Conservation (phyloP, 2,329 filamentous ascomycete species). For the Emergomyces orientalis region DNA sequence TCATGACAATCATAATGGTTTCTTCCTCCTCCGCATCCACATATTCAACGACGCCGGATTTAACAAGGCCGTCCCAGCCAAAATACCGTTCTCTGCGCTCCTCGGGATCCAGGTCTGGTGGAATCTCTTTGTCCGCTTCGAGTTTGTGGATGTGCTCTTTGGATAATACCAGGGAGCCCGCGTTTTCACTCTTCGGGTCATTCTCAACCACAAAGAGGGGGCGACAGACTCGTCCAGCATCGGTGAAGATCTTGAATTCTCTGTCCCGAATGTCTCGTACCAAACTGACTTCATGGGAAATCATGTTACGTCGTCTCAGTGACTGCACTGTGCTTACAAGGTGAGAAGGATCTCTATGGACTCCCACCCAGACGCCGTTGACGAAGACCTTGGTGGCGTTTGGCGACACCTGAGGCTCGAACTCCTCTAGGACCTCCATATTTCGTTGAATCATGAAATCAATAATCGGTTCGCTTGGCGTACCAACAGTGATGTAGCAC, state of each 20-base stretch:
- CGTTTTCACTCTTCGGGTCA: constrained; percentile 61
- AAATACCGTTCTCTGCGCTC: constrained; percentile 55
- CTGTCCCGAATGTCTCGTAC: constrained; percentile 93
- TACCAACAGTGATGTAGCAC: constrained; percentile 96
- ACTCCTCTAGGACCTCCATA: constrained; percentile 96
- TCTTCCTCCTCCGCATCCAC: constrained; percentile 98
- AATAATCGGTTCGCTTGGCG: constrained; percentile 77
- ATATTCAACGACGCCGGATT: constrained; percentile 83
- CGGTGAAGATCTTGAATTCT: constrained; percentile 97
- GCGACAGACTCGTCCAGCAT: constrained; percentile 88
- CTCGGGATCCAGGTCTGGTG: constrained; percentile 50
- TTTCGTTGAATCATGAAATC: constrained; percentile 93
- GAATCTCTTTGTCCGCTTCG: constrained; percentile 60
- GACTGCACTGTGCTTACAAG: constrained; percentile 70
- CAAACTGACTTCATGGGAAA: constrained; percentile 87
- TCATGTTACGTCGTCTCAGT: constrained; percentile 68
- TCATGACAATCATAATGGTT: constrained; percentile 98
- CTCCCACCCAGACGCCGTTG: constrained; percentile 95
- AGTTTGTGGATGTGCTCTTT: constrained; percentile 73
- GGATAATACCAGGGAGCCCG: constrained; percentile 69
- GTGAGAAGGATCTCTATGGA: constrained; percentile 79
- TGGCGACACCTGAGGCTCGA: constrained; percentile 73
- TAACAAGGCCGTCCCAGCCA: constrained; percentile 81
- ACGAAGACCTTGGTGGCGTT: constrained; percentile 97
- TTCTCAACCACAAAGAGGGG: constrained; percentile 92